Conservation (phyloP, 139 green algal species). For the Chlamydomonas schloesseri region DNA sequence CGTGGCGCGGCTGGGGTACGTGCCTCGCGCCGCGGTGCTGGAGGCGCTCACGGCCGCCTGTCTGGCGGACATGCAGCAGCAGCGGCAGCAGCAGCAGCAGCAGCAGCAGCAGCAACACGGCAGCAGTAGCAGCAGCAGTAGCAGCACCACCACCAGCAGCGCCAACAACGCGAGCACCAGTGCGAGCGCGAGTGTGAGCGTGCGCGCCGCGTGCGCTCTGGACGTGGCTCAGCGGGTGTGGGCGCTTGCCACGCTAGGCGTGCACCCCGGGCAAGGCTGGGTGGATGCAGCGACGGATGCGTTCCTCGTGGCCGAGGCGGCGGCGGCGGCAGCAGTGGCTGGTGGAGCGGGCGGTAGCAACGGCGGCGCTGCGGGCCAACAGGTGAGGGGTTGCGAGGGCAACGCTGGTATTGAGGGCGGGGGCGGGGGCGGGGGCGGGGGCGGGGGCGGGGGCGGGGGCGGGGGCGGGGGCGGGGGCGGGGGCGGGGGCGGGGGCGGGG, state of each 20-base stretch:
- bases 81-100: too few relatives aligned
- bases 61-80: background rate
- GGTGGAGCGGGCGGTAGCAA: too few relatives aligned
- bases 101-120: background rate
- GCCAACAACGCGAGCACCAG: too few relatives aligned
- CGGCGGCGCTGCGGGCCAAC: background rate
- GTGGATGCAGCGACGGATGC: background rate
- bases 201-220: background rate
- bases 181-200: too few relatives aligned
- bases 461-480: too few relatives aligned
- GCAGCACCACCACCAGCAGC: too few relatives aligned
- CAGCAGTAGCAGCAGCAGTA: background rate
- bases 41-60: background rate
- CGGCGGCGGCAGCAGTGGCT: background rate
- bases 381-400: too few relatives aligned
- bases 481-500: too few relatives aligned
- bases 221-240: constrained; percentile 12
- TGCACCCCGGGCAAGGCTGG: constrained; percentile 2
- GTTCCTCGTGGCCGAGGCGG: background rate
- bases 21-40: background rate
- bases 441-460: too few relatives aligned
- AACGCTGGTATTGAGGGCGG: background rate
- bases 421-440: background rate
- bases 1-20: constrained; percentile 9
- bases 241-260: constrained; percentile 16